phyloP scores from a whole-genome alignment of 352 stramenopile species.

The Pythium insidiosum region DNA sequence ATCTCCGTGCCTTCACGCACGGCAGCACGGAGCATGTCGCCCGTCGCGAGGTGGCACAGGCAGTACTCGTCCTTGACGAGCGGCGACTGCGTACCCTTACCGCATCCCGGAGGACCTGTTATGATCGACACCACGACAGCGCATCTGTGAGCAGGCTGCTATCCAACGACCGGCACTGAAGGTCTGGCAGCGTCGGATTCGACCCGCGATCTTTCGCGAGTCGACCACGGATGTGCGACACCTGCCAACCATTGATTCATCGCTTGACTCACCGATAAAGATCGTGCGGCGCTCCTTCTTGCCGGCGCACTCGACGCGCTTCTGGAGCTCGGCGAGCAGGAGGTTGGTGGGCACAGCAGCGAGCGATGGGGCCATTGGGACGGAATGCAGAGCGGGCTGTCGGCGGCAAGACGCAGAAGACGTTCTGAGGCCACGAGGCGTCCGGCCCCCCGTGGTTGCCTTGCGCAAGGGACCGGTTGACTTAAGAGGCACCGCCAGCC shows the following conservation, averaged over 20 bases:
- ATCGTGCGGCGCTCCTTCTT: conserved; percentile 94
- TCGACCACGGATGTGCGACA: too few relatives aligned
- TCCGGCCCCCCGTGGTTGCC: too few relatives aligned
- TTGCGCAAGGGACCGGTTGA: too few relatives aligned
- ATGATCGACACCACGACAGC: conserved; percentile 6
- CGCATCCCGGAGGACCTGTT: conserved; percentile 88
- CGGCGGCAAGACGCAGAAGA: too few relatives aligned
- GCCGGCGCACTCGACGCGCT: conserved; percentile 84
- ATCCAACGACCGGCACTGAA: neutral
- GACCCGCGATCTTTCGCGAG: too few relatives aligned
- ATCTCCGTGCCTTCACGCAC: conserved; percentile 96
- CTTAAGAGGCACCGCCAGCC: too few relatives aligned
- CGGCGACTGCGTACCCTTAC: conserved; percentile 98
- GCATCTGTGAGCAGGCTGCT: conserved; percentile 1
- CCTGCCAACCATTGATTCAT: too few relatives aligned
- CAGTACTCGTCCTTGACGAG: conserved; percentile 98
- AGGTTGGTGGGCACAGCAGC: conserved; percentile 73
- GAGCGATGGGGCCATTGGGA: conserved; percentile 44
- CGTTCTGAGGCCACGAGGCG: too few relatives aligned
- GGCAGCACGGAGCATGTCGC: conserved; percentile 98
- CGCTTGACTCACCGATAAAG: conserved; percentile 90
- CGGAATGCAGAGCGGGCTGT: too few relatives aligned
- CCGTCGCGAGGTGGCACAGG: conserved; percentile 97
- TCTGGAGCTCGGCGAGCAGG: conserved; percentile 88
- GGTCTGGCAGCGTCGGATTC: too few relatives aligned